Conservation (phyloP, 768 basidiomycete genomes). For the Kwoniella sp. region DNA sequence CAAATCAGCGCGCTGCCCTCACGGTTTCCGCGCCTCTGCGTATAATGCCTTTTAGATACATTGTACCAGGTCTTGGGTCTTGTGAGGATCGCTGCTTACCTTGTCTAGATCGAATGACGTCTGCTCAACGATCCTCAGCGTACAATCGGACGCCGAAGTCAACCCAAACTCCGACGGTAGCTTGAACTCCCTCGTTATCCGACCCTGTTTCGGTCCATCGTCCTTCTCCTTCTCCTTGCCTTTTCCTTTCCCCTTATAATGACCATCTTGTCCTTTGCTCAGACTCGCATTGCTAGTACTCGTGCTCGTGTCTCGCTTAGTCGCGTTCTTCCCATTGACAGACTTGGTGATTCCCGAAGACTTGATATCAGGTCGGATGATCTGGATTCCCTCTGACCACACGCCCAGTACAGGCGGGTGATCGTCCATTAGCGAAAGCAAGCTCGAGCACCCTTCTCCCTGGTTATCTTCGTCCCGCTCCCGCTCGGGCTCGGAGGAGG, state of each 20-base stretch:
- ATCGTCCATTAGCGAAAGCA: conserved; percentile 11
- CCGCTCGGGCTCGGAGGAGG: neutral
- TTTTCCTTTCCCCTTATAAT: conserved; percentile 5
- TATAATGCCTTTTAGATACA: too few species aligned
- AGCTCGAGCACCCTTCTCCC: neutral
- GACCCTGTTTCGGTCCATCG: conserved; percentile 37
- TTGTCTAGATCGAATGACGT: conserved; percentile 92
- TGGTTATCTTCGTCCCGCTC: neutral
- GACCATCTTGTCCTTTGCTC: neutral
- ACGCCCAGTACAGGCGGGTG: conserved; percentile 35
- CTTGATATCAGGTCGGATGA: conserved; percentile 20
- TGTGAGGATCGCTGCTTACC: too few species aligned
- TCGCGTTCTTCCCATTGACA: conserved; percentile 7
- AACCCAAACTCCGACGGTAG: conserved; percentile 4
- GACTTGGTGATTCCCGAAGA: neutral
- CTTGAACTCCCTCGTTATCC: conserved; percentile 36
- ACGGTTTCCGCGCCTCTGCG: too few species aligned
- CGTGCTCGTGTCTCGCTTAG: conserved; percentile 47
- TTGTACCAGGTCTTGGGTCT: too few species aligned
- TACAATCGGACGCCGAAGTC: neutral
- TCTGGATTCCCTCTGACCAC: conserved; percentile 47
- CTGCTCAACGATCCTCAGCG: conserved; percentile 69
- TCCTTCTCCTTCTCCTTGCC: conserved; percentile 38
- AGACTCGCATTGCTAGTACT: conserved; percentile 1
- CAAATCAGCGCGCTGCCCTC: too few species aligned